Evolutionary conservation across 2,329 filamentous ascomycete species (phyloP), one percentile per base, ranked within the genome.

Genomic region (Venturiaceae sp.): DNA sequence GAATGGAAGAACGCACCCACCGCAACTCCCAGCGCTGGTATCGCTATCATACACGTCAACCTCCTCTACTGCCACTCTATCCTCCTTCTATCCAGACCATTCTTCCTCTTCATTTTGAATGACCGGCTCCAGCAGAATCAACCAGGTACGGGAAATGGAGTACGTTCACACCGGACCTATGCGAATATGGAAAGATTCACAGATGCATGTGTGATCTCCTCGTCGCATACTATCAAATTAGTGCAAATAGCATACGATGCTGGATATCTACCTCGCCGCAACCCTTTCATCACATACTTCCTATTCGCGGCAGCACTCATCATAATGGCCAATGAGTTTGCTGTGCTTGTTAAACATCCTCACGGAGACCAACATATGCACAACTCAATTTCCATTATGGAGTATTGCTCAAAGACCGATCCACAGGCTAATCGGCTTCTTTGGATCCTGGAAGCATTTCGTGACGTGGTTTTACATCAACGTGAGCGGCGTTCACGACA

Each of bases 31-130:
- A 73, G 74, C 21, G 74, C 82, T 60, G 78, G 79, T 3, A 78
- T 86, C 34, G 79, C 81, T 3, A 78, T 83, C n/a, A 69, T 87
- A 5, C 84, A 87, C 62, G 73, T 80, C 59, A 84, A 85, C 60
- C 71, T 87, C 26, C 72, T 86, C 36, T 81, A 85, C 59, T 81
- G 78, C 58, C 83, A 87, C 65, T 81, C 82, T 0, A 77, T 85
- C 44, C 78, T 87, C 28, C 73, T 87, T 0, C 75, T 87, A 1
- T 84, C 82, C 1, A 75, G 84, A 30, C 84, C 85, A 0, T 86
- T 87, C 66, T 83, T 86, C 60, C 70, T 86, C 14, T 81, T 79
- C 59, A 74, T 83, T 13, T 73, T 84, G 41, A 81, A 75, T 56
- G 67, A 69, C 14, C 69, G 74, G 54, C 69, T 71, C 3, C 73